phyloP scores from a whole-genome alignment of 1,284 basidiomycete species.

The Tilletia indica region DNA sequence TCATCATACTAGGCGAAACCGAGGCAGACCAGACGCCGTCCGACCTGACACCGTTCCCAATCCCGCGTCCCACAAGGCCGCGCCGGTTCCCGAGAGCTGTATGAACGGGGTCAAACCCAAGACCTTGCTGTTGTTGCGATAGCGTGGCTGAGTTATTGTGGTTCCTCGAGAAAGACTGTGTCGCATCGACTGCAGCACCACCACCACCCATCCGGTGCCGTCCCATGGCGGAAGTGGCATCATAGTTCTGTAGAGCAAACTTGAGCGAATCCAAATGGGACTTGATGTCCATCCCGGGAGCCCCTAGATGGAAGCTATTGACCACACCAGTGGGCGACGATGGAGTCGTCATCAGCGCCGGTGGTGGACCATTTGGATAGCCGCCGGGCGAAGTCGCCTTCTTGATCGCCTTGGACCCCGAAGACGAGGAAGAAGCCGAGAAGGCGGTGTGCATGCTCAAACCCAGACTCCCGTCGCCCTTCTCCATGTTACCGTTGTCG shows the following conservation, averaged over 20 bases:
- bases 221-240: not conserved
- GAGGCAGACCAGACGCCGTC: constrained; percentile 15
- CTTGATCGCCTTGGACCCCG: no score
- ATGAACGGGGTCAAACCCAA: not conserved
- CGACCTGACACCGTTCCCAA: constrained; percentile 2
- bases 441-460: not conserved
- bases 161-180: no score
- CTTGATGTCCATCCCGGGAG: not conserved
- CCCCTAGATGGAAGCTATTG: not conserved
- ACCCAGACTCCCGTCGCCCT: not conserved
- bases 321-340: no score
- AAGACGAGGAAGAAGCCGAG: no score
- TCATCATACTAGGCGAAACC: constrained; percentile 11
- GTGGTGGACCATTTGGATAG: no score
- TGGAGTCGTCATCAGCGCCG: no score
- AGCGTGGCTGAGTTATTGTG: no score
- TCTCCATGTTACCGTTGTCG: not conserved
- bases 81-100: not conserved
- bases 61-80: not conserved
- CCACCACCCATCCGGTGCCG: no score
- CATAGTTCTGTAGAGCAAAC: not conserved
- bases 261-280: not conserved
- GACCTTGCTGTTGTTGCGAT: not conserved
- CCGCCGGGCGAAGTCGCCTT: no score
- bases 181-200: no score